phyloP scores from a whole-genome alignment of 2,329 filamentous ascomycete genomes.

The Orbilia quercus region DNA sequence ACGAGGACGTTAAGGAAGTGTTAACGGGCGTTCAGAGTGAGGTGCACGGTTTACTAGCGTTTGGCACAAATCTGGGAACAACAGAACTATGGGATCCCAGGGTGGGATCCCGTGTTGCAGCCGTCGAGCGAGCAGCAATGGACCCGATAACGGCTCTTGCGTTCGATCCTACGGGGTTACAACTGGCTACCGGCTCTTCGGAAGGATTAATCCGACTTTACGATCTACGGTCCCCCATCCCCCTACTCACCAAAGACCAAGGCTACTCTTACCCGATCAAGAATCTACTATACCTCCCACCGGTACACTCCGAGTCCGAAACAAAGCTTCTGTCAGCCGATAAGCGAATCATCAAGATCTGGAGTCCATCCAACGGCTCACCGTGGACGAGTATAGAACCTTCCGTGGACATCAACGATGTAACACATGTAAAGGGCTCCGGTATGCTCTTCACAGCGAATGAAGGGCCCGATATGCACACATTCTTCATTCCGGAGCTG shows the following conservation, averaged over 20 bases:
- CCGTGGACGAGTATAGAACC: constrained; percentile 98
- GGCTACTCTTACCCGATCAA: constrained; percentile 94
- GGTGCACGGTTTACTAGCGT: constrained; percentile 90
- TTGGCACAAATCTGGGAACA: constrained; percentile 93
- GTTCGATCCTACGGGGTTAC: constrained; percentile 85
- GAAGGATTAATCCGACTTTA: constrained; percentile 89
- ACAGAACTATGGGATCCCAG: constrained; percentile 97
- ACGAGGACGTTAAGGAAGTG: constrained; percentile 84
- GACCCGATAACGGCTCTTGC: constrained; percentile 76
- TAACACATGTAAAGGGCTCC: constrained; percentile 89
- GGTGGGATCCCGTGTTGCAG: constrained; percentile 80
- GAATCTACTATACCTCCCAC: constrained; percentile 74
- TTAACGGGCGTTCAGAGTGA: constrained; percentile 90
- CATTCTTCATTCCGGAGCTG: constrained; percentile 93
- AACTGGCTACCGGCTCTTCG: constrained; percentile 86
- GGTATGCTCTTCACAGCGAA: constrained; percentile 98
- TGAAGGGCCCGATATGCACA: constrained; percentile 92
- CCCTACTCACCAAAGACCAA: constrained; percentile 90
- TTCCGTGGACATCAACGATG: constrained; percentile 91
- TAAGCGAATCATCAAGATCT: constrained; percentile 96
- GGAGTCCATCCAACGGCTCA: constrained; percentile 82
- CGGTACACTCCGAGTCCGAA: constrained; percentile 75
- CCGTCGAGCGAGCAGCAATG: constrained; percentile 54
- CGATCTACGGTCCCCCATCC: constrained; percentile 86
- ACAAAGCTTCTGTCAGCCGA: constrained; percentile 92